These are phyloP conservation scores for Candida michaelii DNA, from an alignment of 805 yeast genomes.

Conservation along the genomic window DNA sequence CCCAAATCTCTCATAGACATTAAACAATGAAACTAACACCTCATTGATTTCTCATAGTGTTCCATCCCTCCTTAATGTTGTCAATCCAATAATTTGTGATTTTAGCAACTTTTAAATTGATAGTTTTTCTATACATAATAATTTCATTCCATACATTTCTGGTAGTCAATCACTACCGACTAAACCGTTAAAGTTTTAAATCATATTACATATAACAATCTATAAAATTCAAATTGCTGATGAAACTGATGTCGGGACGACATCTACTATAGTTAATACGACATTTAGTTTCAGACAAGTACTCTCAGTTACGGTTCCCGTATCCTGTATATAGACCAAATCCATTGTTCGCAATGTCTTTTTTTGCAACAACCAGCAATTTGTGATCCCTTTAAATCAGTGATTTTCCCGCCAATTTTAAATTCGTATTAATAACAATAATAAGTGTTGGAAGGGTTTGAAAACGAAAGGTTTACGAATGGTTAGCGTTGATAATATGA, in stretches of 20 bases:
- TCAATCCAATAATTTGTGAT: no score
- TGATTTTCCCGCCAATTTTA: neutral
- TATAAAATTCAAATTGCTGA: neutral
- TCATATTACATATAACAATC: no score
- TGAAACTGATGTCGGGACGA: neutral
- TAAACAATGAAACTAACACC: no score
- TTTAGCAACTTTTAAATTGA: no score
- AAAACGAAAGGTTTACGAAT: neutral
- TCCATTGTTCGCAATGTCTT: neutral
- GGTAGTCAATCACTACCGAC: no score
- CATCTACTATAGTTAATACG: neutral
- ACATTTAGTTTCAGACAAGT: neutral
- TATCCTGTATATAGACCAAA: neutral
- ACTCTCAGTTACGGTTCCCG: neutral
- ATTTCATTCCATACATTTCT: no score
- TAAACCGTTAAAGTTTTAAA: no score
- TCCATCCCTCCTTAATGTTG: no score
- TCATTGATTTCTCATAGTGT: no score
- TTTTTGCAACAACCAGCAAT: conserved; percentile 8
- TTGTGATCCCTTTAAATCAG: conserved; percentile 3
- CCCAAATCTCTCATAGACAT: no score
- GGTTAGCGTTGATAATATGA: conserved; percentile 8
- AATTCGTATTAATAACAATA: neutral
- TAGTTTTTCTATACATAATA: no score
- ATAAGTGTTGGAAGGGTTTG: no score